Conservation (phyloP, 2,329 filamentous ascomycete species). For the Didymella glomerata region DNA sequence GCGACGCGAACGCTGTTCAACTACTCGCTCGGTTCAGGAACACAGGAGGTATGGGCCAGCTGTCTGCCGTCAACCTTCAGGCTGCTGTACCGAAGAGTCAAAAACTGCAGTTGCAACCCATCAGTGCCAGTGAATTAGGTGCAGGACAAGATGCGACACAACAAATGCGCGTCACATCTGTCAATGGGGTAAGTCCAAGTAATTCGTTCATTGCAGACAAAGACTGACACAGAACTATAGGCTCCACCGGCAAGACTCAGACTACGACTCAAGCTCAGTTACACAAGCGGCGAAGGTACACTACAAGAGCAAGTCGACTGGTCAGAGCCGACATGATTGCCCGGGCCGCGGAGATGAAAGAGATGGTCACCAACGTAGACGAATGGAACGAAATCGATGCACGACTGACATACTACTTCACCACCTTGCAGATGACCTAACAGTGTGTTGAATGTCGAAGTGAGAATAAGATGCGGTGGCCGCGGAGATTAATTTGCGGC, state of each 20-base stretch:
- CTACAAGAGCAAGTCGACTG: slow-evolving; percentile 96
- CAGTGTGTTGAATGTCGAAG: background rate
- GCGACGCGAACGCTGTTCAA: slow-evolving; percentile 81
- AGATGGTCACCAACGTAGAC: slow-evolving; percentile 7
- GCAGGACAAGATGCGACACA: slow-evolving; percentile 86
- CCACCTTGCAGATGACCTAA: slow-evolving; percentile 6
- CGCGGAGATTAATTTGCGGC: slow-evolving; percentile 11
- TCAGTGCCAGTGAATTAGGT: slow-evolving; percentile 79
- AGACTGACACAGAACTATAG: slow-evolving; percentile 59
- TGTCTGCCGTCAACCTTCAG: slow-evolving; percentile 84
- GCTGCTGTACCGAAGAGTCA: slow-evolving; percentile 97
- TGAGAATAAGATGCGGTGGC: slow-evolving; percentile 10
- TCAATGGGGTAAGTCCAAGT: slow-evolving; percentile 80
- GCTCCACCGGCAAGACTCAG: slow-evolving; percentile 73
- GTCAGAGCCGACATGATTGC: slow-evolving; percentile 74
- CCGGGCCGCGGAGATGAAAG: background rate
- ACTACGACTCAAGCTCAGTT: slow-evolving; percentile 85
- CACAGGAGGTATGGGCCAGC: slow-evolving; percentile 67
- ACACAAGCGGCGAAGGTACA: slow-evolving; percentile 72
- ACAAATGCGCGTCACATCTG: slow-evolving; percentile 84
- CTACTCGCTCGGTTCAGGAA: slow-evolving; percentile 87
- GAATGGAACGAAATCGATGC: slow-evolving; percentile 19
- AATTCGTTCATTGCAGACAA: background rate
- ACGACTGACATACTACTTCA: background rate
- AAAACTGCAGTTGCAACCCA: slow-evolving; percentile 89